Conservation (phyloP, 1,284 basidiomycete species). For the Xanthoconium separans region DNA sequence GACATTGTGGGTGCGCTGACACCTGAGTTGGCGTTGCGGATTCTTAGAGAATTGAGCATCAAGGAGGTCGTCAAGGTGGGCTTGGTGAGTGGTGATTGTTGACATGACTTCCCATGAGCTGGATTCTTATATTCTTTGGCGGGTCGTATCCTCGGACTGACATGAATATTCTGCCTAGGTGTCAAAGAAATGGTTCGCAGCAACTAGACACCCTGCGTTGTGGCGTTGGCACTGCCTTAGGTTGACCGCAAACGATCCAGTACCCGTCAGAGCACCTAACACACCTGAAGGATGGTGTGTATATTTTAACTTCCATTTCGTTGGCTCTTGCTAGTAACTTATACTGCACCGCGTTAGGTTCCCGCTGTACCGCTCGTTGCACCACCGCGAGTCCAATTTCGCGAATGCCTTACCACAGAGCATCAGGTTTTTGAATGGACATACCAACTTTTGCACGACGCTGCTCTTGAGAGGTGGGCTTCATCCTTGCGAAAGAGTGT, state of each 20-base stretch:
- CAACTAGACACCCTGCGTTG: conserved; percentile 68
- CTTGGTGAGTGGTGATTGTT: conserved; percentile 37
- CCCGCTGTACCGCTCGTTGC: conserved; percentile 76
- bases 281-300: conserved; percentile 71
- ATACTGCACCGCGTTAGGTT: conserved; percentile 46
- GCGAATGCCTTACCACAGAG: conserved; percentile 71
- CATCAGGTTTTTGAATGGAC: conserved; percentile 76
- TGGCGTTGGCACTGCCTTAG: conserved; percentile 78
- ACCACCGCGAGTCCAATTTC: conserved; percentile 88
- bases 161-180: conserved; percentile 44
- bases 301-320: neutral
- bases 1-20: conserved; percentile 78
- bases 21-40: conserved; percentile 61
- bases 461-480: conserved; percentile 65
- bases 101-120: neutral
- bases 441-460: conserved; percentile 87
- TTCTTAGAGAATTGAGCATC: conserved; percentile 67
- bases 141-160: conserved; percentile 13
- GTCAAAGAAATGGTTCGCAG: conserved; percentile 71
- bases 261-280: conserved; percentile 58
- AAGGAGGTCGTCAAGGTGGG: conserved; percentile 63
- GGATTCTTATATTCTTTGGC: neutral
- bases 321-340: neutral
- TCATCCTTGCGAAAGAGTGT: neutral
- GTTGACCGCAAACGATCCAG: conserved; percentile 74